Evolutionary conservation across 2,329 filamentous ascomycete species (phyloP), one percentile per base, ranked within the genome.

Genomic region (Aspergillus brunneoviolaceus): DNA sequence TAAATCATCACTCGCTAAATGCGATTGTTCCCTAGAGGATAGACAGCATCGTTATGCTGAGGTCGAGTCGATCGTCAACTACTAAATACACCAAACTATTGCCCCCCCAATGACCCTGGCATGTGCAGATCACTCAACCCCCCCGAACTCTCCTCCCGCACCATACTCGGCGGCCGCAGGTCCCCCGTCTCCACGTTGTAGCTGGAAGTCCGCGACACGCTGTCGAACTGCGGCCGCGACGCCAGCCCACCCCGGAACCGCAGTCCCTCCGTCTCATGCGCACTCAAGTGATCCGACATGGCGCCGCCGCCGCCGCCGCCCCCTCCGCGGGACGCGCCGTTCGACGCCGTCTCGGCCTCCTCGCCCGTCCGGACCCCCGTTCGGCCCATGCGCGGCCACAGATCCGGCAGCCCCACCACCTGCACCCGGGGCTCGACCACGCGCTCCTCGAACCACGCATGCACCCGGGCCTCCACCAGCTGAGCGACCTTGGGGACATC

Each of bases 401-500:
- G 74, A 56, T 82, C 84, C 1, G 85, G 85, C 3, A 88, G 74
- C 1, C 85, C 84, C 23, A 88, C 86, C 33, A 88, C 85, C 67
- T 88, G 86, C 63, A 88, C 87, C 16, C 86, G 81, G 3, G 86
- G 86, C 69, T 88, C 85, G 4, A 89, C 86, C 39, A 85, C 86
- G 50, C 86, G 81, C 62, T 88, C 86, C 69, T 89, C 86, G 68
- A 89, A 88, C 86, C 86, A 89, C 45, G 85, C 82, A 67, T 88
- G 86, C 5, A 88, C 82, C 49, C 86, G 80, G 4, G 83, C 83
- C 71, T 89, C 86, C 35, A 89, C 84, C 1, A 89, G 76, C 63
- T 88, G 86, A 0, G 86, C 86, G 51, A 88, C 86, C 63, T 89
- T 89, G 14, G 86, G 86, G 0, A 89, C 84, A 69, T 89, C 86